Evolutionary conservation across 169 alveolate genomes (phyloP).

Genomic region (Eimeria mitis): DNA sequence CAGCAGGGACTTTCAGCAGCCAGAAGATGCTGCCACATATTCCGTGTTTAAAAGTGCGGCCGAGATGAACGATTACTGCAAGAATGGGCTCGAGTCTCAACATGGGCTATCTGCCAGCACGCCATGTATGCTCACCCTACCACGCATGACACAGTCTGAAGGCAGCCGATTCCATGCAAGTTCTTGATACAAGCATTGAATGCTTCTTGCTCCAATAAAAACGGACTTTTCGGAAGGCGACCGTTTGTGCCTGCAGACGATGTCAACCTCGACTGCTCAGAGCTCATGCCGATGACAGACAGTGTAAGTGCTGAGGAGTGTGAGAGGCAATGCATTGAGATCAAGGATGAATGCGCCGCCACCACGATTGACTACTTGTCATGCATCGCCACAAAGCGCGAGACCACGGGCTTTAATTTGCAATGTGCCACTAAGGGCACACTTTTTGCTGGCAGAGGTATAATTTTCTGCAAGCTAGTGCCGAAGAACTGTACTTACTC

Average conservation of each 20-base stretch:
- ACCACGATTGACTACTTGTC: slow-evolving; percentile 9
- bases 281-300: not conserved
- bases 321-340: slow-evolving; percentile 14
- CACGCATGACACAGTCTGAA: not conserved
- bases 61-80: slow-evolving; percentile 68
- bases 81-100: slow-evolving; percentile 35
- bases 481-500: slow-evolving; percentile 37
- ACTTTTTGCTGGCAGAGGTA: slow-evolving; percentile 35
- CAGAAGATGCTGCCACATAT: slow-evolving; percentile 21
- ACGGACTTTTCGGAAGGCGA: not conserved
- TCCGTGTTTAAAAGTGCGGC: slow-evolving; percentile 21
- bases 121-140: slow-evolving; percentile 31
- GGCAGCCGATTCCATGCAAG: not conserved
- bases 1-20: slow-evolving; percentile 36
- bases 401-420: slow-evolving; percentile 21
- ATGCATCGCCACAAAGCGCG: slow-evolving; percentile 37
- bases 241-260: slow-evolving; percentile 62
- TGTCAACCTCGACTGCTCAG: not conserved
- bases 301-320: slow-evolving; percentile 39
- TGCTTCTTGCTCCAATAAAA: not conserved
- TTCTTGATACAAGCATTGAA: not conserved
- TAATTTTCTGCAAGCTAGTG: slow-evolving; percentile 33
- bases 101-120: slow-evolving; percentile 37
- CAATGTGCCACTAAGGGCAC: slow-evolving; percentile 39
- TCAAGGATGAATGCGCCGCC: slow-evolving; percentile 7